These are phyloP conservation scores for Alternaria brassicicola DNA, from an alignment of 2,329 filamentous ascomycete genomes.

Conservation along the genomic window DNA sequence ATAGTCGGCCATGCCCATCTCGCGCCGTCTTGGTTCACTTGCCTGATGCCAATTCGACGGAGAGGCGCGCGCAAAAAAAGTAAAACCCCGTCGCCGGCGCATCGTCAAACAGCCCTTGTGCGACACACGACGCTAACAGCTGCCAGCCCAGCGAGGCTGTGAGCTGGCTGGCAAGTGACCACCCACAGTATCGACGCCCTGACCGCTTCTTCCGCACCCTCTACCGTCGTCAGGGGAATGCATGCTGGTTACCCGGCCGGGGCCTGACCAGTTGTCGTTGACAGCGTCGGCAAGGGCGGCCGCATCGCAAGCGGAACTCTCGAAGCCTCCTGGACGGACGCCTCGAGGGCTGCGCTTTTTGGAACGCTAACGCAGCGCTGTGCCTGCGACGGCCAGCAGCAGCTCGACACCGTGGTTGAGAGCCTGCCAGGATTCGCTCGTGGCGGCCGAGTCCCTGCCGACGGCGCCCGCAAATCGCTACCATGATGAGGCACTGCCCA, in stretches of 20 bases:
- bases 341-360: slow-evolving; percentile 5
- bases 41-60: background rate
- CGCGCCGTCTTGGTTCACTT: background rate
- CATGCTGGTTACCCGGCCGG: slow-evolving; percentile 8
- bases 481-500: slow-evolving; percentile 8
- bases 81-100: slow-evolving; percentile 19
- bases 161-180: slow-evolving; percentile 31
- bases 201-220: slow-evolving; percentile 33
- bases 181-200: slow-evolving; percentile 23
- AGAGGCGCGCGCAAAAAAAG: slow-evolving; percentile 3
- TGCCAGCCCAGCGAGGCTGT: slow-evolving; percentile 32
- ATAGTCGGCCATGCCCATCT: background rate
- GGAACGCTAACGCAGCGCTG: slow-evolving; percentile 16
- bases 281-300: slow-evolving; percentile 30
- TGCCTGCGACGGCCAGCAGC: slow-evolving; percentile 17
- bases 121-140: slow-evolving; percentile 30
- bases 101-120: slow-evolving; percentile 36
- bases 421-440: slow-evolving; percentile 14
- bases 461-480: slow-evolving; percentile 28
- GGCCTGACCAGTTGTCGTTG: background rate
- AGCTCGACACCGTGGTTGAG: slow-evolving; percentile 15
- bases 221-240: slow-evolving; percentile 33
- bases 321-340: slow-evolving; percentile 1
- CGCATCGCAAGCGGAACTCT: slow-evolving; percentile 16
- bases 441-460: slow-evolving; percentile 22